phyloP scores from a whole-genome alignment of 345 rosid species.

The Eucalyptus erythrocorys region DNA sequence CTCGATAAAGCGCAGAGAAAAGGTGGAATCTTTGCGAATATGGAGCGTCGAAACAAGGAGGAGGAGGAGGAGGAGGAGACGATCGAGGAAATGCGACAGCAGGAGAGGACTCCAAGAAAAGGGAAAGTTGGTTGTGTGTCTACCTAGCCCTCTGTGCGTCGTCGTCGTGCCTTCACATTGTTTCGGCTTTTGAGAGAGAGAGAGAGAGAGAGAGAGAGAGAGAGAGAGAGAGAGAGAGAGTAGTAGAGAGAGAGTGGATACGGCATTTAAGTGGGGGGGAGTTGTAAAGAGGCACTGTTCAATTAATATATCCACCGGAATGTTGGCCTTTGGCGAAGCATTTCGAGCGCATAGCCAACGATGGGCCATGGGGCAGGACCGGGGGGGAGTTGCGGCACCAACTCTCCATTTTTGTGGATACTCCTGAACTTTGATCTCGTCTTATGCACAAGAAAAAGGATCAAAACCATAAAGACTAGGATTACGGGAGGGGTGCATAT shows the following conservation, averaged over 20 bases:
- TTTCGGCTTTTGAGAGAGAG: neutral
- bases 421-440: too few species aligned
- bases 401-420: too few species aligned
- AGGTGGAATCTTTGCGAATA: neutral
- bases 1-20: neutral
- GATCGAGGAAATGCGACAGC: neutral
- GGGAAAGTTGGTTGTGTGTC: neutral
- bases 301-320: too few species aligned
- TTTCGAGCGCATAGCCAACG: too few species aligned
- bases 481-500: too few species aligned
- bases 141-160: neutral
- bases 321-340: too few species aligned
- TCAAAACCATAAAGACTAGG: too few species aligned
- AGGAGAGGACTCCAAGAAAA: neutral
- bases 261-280: neutral
- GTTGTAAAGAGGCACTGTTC: neutral
- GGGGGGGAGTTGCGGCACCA: too few species aligned
- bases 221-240: too few species aligned
- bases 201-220: neutral
- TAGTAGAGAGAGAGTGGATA: too few species aligned
- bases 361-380: too few species aligned
- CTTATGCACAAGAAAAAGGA: too few species aligned
- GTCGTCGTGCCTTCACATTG: neutral
- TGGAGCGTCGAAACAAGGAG: neutral
- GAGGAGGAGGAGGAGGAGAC: neutral